Evolutionary conservation across 108 stramenopile genomes (phyloP).

Genomic region (Schizochytrium sp.): DNA sequence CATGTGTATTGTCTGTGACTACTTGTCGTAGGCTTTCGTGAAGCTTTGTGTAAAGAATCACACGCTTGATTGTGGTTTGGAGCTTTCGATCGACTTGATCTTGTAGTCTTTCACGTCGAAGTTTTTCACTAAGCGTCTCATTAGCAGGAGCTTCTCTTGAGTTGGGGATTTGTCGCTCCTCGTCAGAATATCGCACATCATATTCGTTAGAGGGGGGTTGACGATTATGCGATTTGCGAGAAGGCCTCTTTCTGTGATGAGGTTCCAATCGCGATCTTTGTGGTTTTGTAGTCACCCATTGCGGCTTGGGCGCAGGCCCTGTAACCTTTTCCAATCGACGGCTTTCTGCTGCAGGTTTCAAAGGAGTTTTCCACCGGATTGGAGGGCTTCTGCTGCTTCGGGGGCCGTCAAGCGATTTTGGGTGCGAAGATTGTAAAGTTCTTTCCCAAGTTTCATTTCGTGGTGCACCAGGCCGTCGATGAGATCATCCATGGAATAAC

Average conservation of each 20-base stretch:
- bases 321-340: neutral
- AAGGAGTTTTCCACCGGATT: neutral
- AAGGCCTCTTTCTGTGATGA: neutral
- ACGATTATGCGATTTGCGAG: neutral
- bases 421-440: neutral
- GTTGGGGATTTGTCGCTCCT: neutral
- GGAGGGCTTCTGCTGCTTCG: neutral
- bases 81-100: constrained; percentile 46
- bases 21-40: neutral
- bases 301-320: neutral
- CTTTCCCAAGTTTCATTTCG: neutral
- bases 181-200: neutral
- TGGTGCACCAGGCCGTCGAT: constrained; percentile 22
- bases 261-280: neutral
- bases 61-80: constrained; percentile 1
- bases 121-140: neutral
- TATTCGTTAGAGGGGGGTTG: neutral
- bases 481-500: neutral
- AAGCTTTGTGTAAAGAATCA: neutral
- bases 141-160: neutral
- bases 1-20: no score
- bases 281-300: neutral
- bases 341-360: neutral
- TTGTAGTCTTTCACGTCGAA: neutral
- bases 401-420: neutral